A percentile compares a stretch with the other conserved stretches of the same genome.
Evolutionary conservation across 2,329 filamentous ascomycete genomes (phyloP).

Genomic region (Malbranchea zuffiana): DNA sequence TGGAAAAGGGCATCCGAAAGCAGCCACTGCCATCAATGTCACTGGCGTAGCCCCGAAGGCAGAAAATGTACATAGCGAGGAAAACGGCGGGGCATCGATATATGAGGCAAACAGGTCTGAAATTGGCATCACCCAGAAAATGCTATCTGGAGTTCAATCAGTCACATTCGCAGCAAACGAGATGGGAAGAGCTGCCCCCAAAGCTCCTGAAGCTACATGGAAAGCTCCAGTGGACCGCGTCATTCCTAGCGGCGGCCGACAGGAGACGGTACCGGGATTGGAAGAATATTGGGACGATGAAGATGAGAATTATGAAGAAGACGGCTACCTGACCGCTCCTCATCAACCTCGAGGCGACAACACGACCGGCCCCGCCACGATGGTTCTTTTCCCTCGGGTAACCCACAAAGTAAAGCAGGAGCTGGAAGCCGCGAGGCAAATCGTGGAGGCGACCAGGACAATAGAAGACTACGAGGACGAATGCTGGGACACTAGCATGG

Average conservation of each 20-base stretch:
- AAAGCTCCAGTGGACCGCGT: slow-evolving; percentile 1
- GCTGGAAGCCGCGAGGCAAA: slow-evolving; percentile 54
- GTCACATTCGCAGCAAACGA: background rate
- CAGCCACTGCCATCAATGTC: background rate
- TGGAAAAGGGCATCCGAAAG: slow-evolving; percentile 11
- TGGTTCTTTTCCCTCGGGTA: slow-evolving; percentile 61
- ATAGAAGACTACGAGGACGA: slow-evolving; percentile 72
- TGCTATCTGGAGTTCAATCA: background rate
- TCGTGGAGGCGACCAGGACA: slow-evolving; percentile 56
- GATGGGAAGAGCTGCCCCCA: background rate
- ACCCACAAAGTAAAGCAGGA: slow-evolving; percentile 61
- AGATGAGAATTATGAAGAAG: slow-evolving; percentile 62
- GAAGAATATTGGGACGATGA: slow-evolving; percentile 64
- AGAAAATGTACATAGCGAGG: slow-evolving; percentile 22
- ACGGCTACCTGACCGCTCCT: slow-evolving; percentile 62
- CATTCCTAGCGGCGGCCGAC: background rate
- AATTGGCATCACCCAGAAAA: background rate
- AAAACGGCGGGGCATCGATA: slow-evolving; percentile 19
- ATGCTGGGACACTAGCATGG: slow-evolving; percentile 90
- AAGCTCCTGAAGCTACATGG: background rate
- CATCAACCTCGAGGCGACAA: slow-evolving; percentile 66
- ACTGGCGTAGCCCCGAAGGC: slow-evolving; percentile 15
- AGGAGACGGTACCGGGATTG: slow-evolving; percentile 1
- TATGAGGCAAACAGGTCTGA: slow-evolving; percentile 12
- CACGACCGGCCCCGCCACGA: slow-evolving; percentile 53